A percentile compares a stretch with the other conserved stretches of the same genome.
These are phyloP conservation scores for Cladobotryum protrusum DNA, from an alignment of 2,329 filamentous ascomycete species.

Conservation along the genomic window DNA sequence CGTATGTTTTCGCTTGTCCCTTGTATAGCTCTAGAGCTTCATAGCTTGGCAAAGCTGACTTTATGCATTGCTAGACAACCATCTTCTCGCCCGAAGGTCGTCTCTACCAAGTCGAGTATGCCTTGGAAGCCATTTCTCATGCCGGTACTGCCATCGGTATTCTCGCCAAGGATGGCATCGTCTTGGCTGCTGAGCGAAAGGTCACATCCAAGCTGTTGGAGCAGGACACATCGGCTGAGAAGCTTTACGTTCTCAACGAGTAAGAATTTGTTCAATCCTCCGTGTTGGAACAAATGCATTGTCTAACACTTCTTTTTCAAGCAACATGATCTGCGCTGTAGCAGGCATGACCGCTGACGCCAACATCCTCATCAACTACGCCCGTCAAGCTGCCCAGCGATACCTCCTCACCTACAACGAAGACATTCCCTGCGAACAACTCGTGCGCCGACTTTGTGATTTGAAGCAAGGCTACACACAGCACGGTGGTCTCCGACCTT, in stretches of 20 bases:
- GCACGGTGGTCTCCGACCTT: conserved; percentile 94
- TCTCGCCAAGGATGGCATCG: conserved; percentile 95
- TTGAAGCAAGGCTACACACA: conserved; percentile 99
- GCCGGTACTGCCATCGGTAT: conserved; percentile 96
- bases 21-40: not conserved
- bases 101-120: conserved; percentile 99
- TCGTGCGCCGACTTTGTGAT: conserved; percentile 93
- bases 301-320: conserved; percentile 29
- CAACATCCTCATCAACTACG: conserved; percentile 99
- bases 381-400: conserved; percentile 89
- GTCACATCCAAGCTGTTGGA: conserved; percentile 98
- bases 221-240: conserved; percentile 99
- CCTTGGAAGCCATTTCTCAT: conserved; percentile 96
- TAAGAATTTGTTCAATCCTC: conserved; percentile 39
- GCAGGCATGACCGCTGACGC: conserved; percentile 99
- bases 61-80: conserved; percentile 62
- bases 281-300: not conserved
- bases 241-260: conserved; percentile 99
- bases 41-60: not conserved
- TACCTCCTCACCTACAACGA: conserved; percentile 99
- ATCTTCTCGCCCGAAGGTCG: conserved; percentile 99
- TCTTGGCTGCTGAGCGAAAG: conserved; percentile 95
- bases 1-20: conserved; percentile 50
- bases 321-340: conserved; percentile 99
- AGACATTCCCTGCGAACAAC: conserved; percentile 98